phyloP scores from a whole-genome alignment of 2,329 filamentous ascomycete genomes.

The Emmonsia crescens region DNA sequence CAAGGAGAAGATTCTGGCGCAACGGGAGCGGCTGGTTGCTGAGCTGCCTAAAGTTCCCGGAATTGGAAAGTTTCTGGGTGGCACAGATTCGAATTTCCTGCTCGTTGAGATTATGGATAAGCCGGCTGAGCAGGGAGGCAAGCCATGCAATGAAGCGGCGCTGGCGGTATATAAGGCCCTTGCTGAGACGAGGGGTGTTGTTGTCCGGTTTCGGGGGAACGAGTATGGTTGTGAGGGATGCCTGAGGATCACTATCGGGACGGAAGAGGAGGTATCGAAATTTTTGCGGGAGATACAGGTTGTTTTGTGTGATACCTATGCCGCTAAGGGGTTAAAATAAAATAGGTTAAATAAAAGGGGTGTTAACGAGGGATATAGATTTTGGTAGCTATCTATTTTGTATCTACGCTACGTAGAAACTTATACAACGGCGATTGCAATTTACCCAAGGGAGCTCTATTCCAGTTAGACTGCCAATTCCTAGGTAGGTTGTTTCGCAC shows the following conservation, averaged over 20 bases:
- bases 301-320: slow-evolving; percentile 40
- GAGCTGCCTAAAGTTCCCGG: slow-evolving; percentile 67
- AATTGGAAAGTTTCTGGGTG: slow-evolving; percentile 70
- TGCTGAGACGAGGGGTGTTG: slow-evolving; percentile 77
- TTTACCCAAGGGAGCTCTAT: background rate
- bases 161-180: slow-evolving; percentile 71
- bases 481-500: too few relatives aligned
- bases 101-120: slow-evolving; percentile 76
- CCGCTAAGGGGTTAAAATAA: slow-evolving; percentile 4
- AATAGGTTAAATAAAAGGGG: background rate
- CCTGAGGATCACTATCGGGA: slow-evolving; percentile 83
- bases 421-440: background rate
- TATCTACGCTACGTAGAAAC: background rate
- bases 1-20: slow-evolving; percentile 56
- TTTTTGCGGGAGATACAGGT: slow-evolving; percentile 59
- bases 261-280: slow-evolving; percentile 69
- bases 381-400: background rate
- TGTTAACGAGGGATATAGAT: background rate
- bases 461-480: background rate
- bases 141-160: slow-evolving; percentile 69
- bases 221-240: slow-evolving; percentile 84
- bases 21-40: slow-evolving; percentile 63
- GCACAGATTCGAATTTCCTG: slow-evolving; percentile 75
- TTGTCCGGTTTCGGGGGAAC: slow-evolving; percentile 87
- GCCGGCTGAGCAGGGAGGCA: slow-evolving; percentile 43